phyloP scores from a whole-genome alignment of 352 stramenopile genomes.

The Globisporangium barbulae region DNA sequence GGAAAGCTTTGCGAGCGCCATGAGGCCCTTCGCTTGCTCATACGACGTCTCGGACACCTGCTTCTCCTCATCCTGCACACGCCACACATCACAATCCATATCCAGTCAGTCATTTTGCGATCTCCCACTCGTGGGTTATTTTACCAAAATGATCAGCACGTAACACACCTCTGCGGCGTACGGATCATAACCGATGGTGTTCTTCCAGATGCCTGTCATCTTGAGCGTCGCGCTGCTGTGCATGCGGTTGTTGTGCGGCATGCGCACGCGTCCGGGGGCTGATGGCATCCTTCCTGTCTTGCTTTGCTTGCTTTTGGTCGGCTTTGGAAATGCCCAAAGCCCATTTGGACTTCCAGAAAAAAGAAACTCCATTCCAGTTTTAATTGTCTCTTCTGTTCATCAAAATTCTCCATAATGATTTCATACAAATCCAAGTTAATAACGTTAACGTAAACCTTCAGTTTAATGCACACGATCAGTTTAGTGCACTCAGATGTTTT shows the following conservation, averaged over 20 bases:
- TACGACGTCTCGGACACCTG: constrained; percentile 67
- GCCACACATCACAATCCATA: background rate
- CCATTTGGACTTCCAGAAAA: too few relatives aligned
- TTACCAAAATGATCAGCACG: background rate
- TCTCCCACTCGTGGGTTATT: background rate
- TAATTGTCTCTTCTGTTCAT: too few relatives aligned
- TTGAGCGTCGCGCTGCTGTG: constrained; percentile 91
- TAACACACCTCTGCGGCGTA: constrained; percentile 67
- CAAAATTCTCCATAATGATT: too few relatives aligned
- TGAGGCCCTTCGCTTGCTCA: constrained; percentile 91
- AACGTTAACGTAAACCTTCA: too few relatives aligned
- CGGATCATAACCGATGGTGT: constrained; percentile 96
- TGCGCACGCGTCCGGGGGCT: constrained; percentile 86
- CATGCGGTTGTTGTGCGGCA: constrained; percentile 98
- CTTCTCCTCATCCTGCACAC: constrained; percentile 40
- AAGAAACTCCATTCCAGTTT: too few relatives aligned
- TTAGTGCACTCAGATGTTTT: too few relatives aligned
- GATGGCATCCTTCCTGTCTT: constrained; percentile 69
- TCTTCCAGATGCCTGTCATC: constrained; percentile 96
- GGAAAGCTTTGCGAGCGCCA: constrained; percentile 93
- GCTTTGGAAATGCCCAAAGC: background rate
- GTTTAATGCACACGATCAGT: too few relatives aligned
- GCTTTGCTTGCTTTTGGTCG: background rate
- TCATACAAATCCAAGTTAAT: too few relatives aligned
- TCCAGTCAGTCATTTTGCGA: background rate